Evolutionary conservation across 2,329 filamentous ascomycete genomes (phyloP).

Genomic region (Ilyonectria robusta): DNA sequence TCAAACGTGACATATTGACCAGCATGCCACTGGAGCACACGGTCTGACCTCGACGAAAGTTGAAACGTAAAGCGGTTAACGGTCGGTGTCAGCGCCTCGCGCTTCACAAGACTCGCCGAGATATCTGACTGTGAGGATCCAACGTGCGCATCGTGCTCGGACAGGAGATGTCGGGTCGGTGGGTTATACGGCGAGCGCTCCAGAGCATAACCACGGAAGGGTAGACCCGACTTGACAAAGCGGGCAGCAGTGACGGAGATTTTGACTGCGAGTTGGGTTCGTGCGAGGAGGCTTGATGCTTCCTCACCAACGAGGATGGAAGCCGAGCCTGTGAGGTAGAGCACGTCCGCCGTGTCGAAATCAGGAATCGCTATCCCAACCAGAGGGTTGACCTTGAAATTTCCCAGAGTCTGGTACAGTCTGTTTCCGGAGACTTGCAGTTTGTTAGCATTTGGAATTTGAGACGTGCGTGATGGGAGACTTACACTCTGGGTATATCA

Average conservation of each 20-base stretch:
- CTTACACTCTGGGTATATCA: constrained; percentile 83
- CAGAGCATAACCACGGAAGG: constrained; percentile 74
- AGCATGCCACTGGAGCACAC: constrained; percentile 66
- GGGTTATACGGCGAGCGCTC: constrained; percentile 86
- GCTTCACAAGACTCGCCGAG: constrained; percentile 70
- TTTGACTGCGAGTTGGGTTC: constrained; percentile 80
- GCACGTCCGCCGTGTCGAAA: constrained; percentile 78
- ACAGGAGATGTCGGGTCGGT: constrained; percentile 73
- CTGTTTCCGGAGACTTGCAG: constrained; percentile 79
- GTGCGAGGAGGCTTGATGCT: constrained; percentile 74
- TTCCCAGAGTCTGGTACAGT: constrained; percentile 87
- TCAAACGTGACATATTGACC: constrained; percentile 86
- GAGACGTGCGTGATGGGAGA: constrained; percentile 1
- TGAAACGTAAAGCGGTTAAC: constrained; percentile 75
- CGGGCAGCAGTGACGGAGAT: constrained; percentile 73
- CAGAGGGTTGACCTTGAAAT: constrained; percentile 75
- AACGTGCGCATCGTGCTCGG: constrained; percentile 62
- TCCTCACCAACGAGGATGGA: constrained; percentile 75
- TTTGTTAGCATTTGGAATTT: constrained; percentile 28
- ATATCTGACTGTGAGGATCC: constrained; percentile 37
- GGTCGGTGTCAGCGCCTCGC: constrained; percentile 74
- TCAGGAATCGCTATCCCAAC: constrained; percentile 82
- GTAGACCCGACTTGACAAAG: constrained; percentile 75
- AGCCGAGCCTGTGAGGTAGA: constrained; percentile 81
- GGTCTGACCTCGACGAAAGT: constrained; percentile 43